These are phyloP conservation scores for Coemansia sp. DNA, from an alignment of 192 early-diverging fungal genomes.

Conservation along the genomic window DNA sequence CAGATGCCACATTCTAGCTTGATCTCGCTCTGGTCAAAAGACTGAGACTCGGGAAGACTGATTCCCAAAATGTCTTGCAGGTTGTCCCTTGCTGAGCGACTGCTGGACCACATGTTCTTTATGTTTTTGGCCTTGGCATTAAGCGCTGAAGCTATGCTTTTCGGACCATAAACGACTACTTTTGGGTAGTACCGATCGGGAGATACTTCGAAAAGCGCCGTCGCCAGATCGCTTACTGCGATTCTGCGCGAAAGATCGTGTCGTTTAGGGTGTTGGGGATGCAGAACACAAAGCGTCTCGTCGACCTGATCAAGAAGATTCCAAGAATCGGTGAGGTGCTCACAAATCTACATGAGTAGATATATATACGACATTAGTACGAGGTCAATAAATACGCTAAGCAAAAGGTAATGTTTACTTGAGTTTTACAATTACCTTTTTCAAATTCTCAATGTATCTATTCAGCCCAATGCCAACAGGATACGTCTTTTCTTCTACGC, in stretches of 20 bases:
- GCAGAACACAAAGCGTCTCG: conserved; percentile 33
- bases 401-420: not conserved
- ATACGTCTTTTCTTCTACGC: conserved; percentile 19
- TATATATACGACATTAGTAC: not conserved
- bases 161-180: conserved; percentile 39
- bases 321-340: conserved; percentile 25
- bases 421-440: conserved; percentile 15
- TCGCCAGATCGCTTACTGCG: conserved; percentile 24
- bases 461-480: conserved; percentile 21
- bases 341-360: conserved; percentile 21
- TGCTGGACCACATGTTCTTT: conserved; percentile 16
- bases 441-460: conserved; percentile 23
- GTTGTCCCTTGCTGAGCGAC: conserved; percentile 16
- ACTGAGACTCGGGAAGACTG: conserved; percentile 16
- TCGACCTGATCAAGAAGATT: conserved; percentile 36
- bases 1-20: conserved; percentile 54
- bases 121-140: conserved; percentile 18
- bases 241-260: conserved; percentile 43
- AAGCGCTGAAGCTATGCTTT: conserved; percentile 19
- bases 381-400: no score
- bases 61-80: conserved; percentile 20
- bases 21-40: conserved; percentile 21
- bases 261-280: conserved; percentile 32
- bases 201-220: conserved; percentile 27
- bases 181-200: conserved; percentile 24